Evolutionary conservation across 2,329 filamentous ascomycete genomes (phyloP).

Genomic region (Polychaeton citri): DNA sequence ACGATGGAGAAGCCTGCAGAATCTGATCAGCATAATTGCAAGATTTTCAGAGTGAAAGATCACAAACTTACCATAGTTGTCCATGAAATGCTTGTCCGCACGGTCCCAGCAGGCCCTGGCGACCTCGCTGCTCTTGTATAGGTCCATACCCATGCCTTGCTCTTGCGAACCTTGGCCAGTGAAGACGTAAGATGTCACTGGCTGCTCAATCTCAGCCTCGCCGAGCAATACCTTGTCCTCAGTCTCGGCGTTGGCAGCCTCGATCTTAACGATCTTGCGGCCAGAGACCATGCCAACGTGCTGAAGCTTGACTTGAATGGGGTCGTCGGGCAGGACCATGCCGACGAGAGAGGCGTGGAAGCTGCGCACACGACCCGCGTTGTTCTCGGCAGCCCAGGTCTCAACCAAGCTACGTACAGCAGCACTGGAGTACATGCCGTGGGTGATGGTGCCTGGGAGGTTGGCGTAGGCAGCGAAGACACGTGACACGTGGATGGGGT

Average conservation of each 20-base stretch:
- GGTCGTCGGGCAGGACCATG: constrained; percentile 96
- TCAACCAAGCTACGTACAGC: constrained; percentile 91
- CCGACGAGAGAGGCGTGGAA: constrained; percentile 96
- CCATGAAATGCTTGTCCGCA: constrained; percentile 93
- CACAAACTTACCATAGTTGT: constrained; percentile 72
- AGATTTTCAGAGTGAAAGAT: not conserved
- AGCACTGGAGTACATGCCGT: constrained; percentile 98
- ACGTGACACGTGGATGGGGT: constrained; percentile 95
- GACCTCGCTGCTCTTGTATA: constrained; percentile 85
- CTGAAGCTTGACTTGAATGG: constrained; percentile 86
- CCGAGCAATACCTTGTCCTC: constrained; percentile 93
- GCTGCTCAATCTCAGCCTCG: constrained; percentile 95
- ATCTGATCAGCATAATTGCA: too few relatives aligned
- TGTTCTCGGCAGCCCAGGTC: constrained; percentile 98
- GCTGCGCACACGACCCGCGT: constrained; percentile 89
- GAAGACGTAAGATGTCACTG: constrained; percentile 92
- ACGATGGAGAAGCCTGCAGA: constrained; percentile 76
- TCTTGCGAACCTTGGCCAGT: constrained; percentile 97
- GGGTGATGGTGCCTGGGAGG: constrained; percentile 91
- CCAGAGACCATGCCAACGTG: constrained; percentile 96
- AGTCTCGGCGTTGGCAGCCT: constrained; percentile 86
- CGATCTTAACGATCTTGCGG: constrained; percentile 98
- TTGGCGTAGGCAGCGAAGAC: constrained; percentile 95
- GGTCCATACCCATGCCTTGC: constrained; percentile 99
- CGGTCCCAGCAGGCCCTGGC: constrained; percentile 97